Percentiles rank a stretch among this genome's conserved stretches.
phyloP scores from a whole-genome alignment of 306 rosid species.

The Oxytropis ochrocephala region DNA sequence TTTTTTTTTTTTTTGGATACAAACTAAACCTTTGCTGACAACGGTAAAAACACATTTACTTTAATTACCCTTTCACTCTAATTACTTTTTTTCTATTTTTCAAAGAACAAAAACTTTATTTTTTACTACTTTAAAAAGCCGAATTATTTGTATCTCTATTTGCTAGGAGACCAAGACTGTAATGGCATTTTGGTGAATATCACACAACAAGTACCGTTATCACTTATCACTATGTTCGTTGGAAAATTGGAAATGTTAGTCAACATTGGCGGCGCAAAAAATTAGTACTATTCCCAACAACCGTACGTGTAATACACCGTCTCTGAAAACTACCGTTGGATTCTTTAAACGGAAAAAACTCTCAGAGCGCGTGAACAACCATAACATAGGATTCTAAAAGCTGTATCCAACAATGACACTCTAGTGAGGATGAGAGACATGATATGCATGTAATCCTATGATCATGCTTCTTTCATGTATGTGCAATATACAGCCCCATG shows the following conservation, averaged over 20 bases:
- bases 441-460: neutral
- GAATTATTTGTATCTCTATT: too few species aligned
- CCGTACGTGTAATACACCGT: neutral
- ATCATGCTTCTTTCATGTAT: slow-evolving; percentile 1
- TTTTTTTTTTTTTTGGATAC: too few species aligned
- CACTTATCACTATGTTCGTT: neutral
- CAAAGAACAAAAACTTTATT: too few species aligned
- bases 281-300: neutral
- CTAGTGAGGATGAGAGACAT: neutral
- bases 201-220: neutral
- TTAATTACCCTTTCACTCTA: too few species aligned
- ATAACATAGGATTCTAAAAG: neutral
- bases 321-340: neutral
- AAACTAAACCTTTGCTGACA: too few species aligned
- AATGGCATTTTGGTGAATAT: slow-evolving; percentile 11
- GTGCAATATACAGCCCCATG: neutral
- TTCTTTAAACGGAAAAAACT: neutral
- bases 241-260: neutral
- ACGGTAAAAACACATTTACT: too few species aligned
- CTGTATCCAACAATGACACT: neutral
- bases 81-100: neutral
- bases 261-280: slow-evolving; percentile 10
- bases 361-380: neutral
- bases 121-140: too few species aligned
- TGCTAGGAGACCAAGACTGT: neutral